Base-by-base conservation (phyloP, 2,329 filamentous ascomycete species). In the Curvularia verruculosa region DNA sequence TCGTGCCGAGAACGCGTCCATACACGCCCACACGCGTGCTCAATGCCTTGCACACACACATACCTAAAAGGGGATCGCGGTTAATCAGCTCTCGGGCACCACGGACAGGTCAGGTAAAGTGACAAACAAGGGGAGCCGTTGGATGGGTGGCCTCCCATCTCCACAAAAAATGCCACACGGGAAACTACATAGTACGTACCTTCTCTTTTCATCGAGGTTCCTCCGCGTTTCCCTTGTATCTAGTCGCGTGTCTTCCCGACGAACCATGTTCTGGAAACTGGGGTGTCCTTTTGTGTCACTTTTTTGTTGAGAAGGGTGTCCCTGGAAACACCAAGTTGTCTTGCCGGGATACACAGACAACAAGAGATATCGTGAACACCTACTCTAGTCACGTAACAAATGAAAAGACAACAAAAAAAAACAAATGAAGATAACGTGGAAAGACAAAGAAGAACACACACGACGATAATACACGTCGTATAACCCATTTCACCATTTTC, bases 191-290 rank as follows among this genome's bases (percentile, higher is more conserved):
- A n/a, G n/a, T n/a, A n/a, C n/a, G n/a, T n/a, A 55, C 52, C 44
- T 56, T 49, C 54, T 57, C 50, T 45, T 54, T 57, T 44, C 13
- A 46, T 54, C 34, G 18, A 9, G 5, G 26, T 54, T 49, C 31
- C 45, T 54, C 54, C 50, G 39, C 43, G 36, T 36, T 31, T 31
- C 21, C 41, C 29, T 52, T 26, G 26, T 41, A 12, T 34, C 9
- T 39, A 29, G 44, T 53, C 54, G 51, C 45, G 54, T 49, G 50
- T 49, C 45, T 40, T 49, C 45, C 54, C 54, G 54, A 43, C 15
- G 50, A 54, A 57, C 50, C 44, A 21, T 48, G 28, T 51, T 58
- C 46, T 58, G 43, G 56, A 55, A 48, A 55, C 40, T 47, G 24
- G 52, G 52, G 52, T 41, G 15, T n/a, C 43, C 5, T 39, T 24